These are phyloP conservation scores for Trypanosoma platydactyli DNA, from an alignment of 208 protist genomes.

Conservation along the genomic window DNA sequence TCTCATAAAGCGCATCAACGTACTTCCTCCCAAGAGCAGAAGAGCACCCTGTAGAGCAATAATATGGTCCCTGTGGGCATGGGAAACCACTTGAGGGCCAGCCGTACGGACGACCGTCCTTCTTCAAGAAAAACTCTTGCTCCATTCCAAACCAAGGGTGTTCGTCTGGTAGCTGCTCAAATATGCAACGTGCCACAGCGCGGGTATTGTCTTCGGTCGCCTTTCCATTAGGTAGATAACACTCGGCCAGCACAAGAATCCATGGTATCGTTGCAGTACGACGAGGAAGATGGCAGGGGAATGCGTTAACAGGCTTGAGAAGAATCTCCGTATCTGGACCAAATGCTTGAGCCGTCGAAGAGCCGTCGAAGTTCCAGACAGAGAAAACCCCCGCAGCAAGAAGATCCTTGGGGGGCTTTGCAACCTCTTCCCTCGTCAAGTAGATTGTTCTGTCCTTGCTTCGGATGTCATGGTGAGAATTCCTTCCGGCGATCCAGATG, in stretches of 20 bases:
- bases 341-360: conserved; percentile 80
- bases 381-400: conserved; percentile 80
- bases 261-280: conserved; percentile 80
- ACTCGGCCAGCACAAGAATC: conserved; percentile 90
- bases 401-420: conserved; percentile 68
- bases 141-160: conserved; percentile 89
- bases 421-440: conserved; percentile 46
- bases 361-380: conserved; percentile 98
- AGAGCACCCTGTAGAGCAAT: conserved; percentile 88
- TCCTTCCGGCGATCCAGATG: conserved; percentile 83
- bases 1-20: conserved; percentile 75
- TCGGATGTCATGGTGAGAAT: conserved; percentile 85
- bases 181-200: conserved; percentile 72
- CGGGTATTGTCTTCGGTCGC: conserved; percentile 93
- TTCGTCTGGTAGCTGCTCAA: conserved; percentile 75
- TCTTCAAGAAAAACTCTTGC: conserved; percentile 81
- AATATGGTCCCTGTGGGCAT: conserved; percentile 96
- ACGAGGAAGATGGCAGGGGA: conserved; percentile 67
- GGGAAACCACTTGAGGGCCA: conserved; percentile 93
- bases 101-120: conserved; percentile 64
- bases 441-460: conserved; percentile 88
- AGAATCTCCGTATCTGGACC: conserved; percentile 82
- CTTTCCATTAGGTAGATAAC: conserved; percentile 89
- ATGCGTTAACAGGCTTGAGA: conserved; percentile 89
- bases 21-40: conserved; percentile 89